phyloP scores from a whole-genome alignment of 768 basidiomycete genomes.

The Kondoa subrosea region DNA sequence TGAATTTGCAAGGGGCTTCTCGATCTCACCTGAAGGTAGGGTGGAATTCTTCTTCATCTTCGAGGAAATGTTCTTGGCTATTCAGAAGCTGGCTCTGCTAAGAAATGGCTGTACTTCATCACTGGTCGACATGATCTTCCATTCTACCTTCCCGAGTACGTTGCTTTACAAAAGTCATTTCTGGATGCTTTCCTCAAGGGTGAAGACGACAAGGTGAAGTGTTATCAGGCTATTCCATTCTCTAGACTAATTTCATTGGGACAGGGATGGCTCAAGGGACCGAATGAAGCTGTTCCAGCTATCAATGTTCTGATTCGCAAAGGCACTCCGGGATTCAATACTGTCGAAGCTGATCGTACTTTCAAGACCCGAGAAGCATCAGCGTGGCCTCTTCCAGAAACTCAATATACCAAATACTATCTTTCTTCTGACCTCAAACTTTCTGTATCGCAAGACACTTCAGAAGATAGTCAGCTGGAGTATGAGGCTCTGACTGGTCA shows the following conservation, averaged over 20 bases:
- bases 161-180: slow-evolving; percentile 25
- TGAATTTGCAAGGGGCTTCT: too few species aligned
- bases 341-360: slow-evolving; percentile 25
- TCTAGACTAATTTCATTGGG: neutral
- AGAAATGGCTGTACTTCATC: slow-evolving; percentile 30
- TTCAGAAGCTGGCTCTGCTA: slow-evolving; percentile 23
- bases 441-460: neutral
- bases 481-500: neutral
- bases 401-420: slow-evolving; percentile 20
- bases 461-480: neutral
- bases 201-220: slow-evolving; percentile 21
- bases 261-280: slow-evolving; percentile 7
- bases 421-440: slow-evolving; percentile 15
- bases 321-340: slow-evolving; percentile 29
- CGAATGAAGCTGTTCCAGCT: slow-evolving; percentile 23
- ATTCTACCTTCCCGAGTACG: slow-evolving; percentile 27
- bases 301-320: slow-evolving; percentile 26
- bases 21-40: too few species aligned
- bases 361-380: slow-evolving; percentile 22
- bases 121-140: slow-evolving; percentile 28
- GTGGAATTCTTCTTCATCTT: slow-evolving; percentile 26
- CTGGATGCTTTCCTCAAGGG: slow-evolving; percentile 26
- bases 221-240: slow-evolving; percentile 21
- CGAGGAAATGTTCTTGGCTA: slow-evolving; percentile 28
- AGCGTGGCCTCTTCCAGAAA: slow-evolving; percentile 25